Evolutionary conservation across 345 rosid species (phyloP), one percentile per base, ranked within the genome.

Genomic region (Hypericum perforatum): DNA sequence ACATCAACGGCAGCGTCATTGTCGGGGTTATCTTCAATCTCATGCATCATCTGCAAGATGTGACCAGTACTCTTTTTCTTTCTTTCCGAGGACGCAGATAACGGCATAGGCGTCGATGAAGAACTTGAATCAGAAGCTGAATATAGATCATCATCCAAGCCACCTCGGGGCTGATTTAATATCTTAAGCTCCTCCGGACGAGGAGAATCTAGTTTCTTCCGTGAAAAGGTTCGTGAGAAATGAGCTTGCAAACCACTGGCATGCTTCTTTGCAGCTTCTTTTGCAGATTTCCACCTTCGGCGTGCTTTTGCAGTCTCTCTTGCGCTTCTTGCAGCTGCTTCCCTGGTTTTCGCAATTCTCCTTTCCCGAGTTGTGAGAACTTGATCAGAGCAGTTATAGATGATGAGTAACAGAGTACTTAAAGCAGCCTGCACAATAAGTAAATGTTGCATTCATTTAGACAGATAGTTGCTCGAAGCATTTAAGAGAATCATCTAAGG

Each of bases 351-450:
- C 6, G 97, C 84, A 39, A 71, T 65, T 61, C 94, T 78, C 55
- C 84, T 82, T 52, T 86, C 90, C 64, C 94, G 78, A 29, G 78
- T 80, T 37, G 79, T 64, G 36, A 88, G 72, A 58, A 92, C 79
- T 76, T 88, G 98, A 58, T 82, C 98, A 9, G 89, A 88, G 63
- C 89, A 92, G 47, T 88, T 83, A 79, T 92, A 85, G 56, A 92
- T 73, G 68, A 88, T 78, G 49, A 92, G 82, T 8, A 92, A 76
- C 51, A 88, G 61, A 57, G 95, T 83, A 66, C 45, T 53, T 37
- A 79, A 65, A 53, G 84, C 95, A 67, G 75, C 86, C 98, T 88
- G 80, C 72, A 78, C 5, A 58, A 59, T 59, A 41, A 70, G 70
- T 39, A 36, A 47, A 16, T 43, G 37, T n/a, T n/a, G 39, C 40